Evolutionary conservation across 1,284 basidiomycete species (phyloP).

Genomic region (Tausonia pullulans): DNA sequence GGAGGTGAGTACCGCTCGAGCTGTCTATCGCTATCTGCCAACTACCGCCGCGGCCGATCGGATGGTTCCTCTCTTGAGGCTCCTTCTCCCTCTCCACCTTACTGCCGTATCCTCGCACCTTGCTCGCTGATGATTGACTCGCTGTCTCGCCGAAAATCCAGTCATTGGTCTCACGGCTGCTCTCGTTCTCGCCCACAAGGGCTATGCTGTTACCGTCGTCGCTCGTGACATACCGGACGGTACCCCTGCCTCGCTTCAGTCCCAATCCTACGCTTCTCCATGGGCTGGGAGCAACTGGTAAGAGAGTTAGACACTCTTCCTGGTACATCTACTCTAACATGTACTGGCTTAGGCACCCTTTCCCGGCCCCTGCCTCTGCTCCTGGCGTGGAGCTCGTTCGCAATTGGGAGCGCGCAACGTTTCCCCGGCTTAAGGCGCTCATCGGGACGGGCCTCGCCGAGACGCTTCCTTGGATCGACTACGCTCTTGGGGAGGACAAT

Average conservation of each 20-base stretch:
- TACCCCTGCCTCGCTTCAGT: slow-evolving; percentile 29
- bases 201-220: slow-evolving; percentile 46
- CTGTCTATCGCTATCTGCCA: background rate
- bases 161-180: slow-evolving; percentile 10
- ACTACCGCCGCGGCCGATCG: background rate
- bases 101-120: too few species aligned
- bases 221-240: slow-evolving; percentile 58
- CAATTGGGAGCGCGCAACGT: slow-evolving; percentile 10
- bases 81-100: background rate
- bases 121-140: too few species aligned
- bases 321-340: background rate
- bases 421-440: slow-evolving; percentile 5
- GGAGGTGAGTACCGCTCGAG: slow-evolving; percentile 6
- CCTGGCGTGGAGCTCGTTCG: background rate
- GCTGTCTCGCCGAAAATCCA: background rate
- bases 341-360: background rate
- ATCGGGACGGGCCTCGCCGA: slow-evolving; percentile 4
- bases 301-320: background rate
- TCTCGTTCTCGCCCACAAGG: slow-evolving; percentile 6
- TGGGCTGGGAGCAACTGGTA: slow-evolving; percentile 46
- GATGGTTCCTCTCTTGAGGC: background rate
- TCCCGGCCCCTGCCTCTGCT: too few species aligned
- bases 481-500: background rate
- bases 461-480: slow-evolving; percentile 4
- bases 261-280: slow-evolving; percentile 52